These are phyloP conservation scores for Geranium brycei DNA, from an alignment of 345 rosid species.

Conservation along the genomic window DNA sequence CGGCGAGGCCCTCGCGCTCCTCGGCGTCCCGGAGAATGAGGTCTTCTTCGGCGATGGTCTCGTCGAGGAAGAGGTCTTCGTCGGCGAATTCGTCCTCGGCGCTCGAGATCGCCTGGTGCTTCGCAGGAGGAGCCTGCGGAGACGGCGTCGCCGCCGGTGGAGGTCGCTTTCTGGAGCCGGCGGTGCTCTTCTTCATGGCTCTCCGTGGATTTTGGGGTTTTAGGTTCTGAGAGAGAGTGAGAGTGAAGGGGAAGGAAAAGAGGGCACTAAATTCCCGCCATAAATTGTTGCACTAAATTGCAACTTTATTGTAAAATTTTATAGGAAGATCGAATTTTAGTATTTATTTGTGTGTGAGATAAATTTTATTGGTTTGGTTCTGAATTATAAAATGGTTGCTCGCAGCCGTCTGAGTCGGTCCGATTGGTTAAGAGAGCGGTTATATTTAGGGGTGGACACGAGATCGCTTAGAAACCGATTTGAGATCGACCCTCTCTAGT, in stretches of 20 bases:
- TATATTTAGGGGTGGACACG: no score
- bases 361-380: no score
- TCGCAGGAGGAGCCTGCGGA: conserved; percentile 30
- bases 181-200: conserved; percentile 20
- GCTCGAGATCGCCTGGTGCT: conserved; percentile 30
- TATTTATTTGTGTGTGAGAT: no score
- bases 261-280: conserved; percentile 24
- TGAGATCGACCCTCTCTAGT: no score
- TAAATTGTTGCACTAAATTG: no score
- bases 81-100: conserved; percentile 67
- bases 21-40: conserved; percentile 61
- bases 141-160: conserved; percentile 27
- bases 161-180: conserved; percentile 51
- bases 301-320: no score
- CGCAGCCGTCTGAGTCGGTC: no score
- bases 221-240: conserved; percentile 4
- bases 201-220: neutral
- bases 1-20: conserved; percentile 54
- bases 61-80: conserved; percentile 75
- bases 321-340: no score
- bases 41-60: conserved; percentile 65
- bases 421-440: no score
- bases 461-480: no score
- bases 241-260: neutral
- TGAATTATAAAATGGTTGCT: no score